A percentile compares a stretch with the other conserved stretches of the same genome.
These are phyloP conservation scores for Camellia sinensis DNA, from an alignment of 148 eudicot genomes.

Conservation along the genomic window DNA sequence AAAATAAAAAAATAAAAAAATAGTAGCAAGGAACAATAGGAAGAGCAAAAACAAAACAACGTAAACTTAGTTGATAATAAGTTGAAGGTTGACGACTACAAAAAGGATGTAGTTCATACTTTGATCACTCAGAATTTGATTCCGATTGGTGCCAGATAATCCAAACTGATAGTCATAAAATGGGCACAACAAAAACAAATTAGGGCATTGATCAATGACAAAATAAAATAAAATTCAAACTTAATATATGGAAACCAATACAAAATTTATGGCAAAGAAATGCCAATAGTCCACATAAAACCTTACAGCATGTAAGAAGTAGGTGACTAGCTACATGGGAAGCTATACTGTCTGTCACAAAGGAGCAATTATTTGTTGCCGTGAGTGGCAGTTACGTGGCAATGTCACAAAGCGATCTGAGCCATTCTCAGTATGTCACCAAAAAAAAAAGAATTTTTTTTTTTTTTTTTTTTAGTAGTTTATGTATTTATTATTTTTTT, in stretches of 20 bases:
- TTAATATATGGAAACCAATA: background rate
- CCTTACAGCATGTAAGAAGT: background rate
- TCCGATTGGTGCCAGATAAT: slow-evolving; percentile 62
- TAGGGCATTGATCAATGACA: background rate
- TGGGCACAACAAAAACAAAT: slow-evolving; percentile 8
- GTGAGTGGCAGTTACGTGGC: too few relatives aligned
- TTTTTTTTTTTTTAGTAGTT: too few relatives aligned
- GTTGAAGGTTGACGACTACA: background rate
- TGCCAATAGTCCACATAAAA: background rate
- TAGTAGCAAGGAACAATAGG: background rate
- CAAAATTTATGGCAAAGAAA: background rate
- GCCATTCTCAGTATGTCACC: too few relatives aligned
- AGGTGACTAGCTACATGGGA: background rate
- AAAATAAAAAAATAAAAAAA: too few relatives aligned
- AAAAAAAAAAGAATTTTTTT: too few relatives aligned
- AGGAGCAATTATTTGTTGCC: too few relatives aligned
- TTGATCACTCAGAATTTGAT: slow-evolving; percentile 76
- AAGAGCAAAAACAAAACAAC: background rate
- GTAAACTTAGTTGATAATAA: background rate
- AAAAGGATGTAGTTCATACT: slow-evolving; percentile 43
- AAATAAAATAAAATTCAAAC: slow-evolving; percentile 1
- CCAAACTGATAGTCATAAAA: slow-evolving; percentile 49
- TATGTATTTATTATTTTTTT: too few relatives aligned
- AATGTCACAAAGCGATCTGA: too few relatives aligned
- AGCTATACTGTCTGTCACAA: background rate